Evolutionary conservation across 306 rosid genomes (phyloP), one percentile per base, ranked within the genome.

Genomic region (Corylus avellana): DNA sequence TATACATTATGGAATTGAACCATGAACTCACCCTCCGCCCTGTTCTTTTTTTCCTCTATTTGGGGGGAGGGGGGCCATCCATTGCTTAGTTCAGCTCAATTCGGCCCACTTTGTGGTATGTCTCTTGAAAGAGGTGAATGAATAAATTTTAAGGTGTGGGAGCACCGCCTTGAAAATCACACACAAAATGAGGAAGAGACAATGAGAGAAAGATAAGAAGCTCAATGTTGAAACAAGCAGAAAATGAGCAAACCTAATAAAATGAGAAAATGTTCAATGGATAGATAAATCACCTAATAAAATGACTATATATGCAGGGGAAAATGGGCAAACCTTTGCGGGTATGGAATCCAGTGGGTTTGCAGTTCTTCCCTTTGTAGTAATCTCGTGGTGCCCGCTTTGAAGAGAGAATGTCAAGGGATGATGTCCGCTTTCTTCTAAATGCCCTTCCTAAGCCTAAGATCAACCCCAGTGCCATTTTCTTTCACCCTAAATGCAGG

Each of bases 321-420:
- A 25, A 51, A 44, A 44, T 17, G 78, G 72, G 68, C 74, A 78
- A 80, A 90, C 97, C 97, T 88, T 94, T 92, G 68, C 92, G 91
- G 57, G 96, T 92, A 81, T 88, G 91, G 80, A 94, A 94, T 74
- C 97, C 97, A 71, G 97, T 94, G 49, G 98, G 97, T 59, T 87
- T 87, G 93, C 98, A 94, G 53, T 92, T 92, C 73, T 92, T 94
- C 54, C 96, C 98, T 88, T 92, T 92, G 76, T 92, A 94, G 70
- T 84, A 94, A 70, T 89, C 90, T 48, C 93, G 78, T 8, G 97
- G 94, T 61, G 98, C 98, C 27, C 94, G 86, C 67, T 91, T 94
- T 8, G 98, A 82, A 5, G 97, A 89, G 12, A 92, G 89, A 86
- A 94, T 92, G 78, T 88, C 89, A 39, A 88, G 89, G 9, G 91